A percentile compares a stretch with the other conserved stretches of the same genome.
These are phyloP conservation scores for Anthracocystis setariae DNA, from an alignment of 1,284 basidiomycete species.

Conservation along the genomic window DNA sequence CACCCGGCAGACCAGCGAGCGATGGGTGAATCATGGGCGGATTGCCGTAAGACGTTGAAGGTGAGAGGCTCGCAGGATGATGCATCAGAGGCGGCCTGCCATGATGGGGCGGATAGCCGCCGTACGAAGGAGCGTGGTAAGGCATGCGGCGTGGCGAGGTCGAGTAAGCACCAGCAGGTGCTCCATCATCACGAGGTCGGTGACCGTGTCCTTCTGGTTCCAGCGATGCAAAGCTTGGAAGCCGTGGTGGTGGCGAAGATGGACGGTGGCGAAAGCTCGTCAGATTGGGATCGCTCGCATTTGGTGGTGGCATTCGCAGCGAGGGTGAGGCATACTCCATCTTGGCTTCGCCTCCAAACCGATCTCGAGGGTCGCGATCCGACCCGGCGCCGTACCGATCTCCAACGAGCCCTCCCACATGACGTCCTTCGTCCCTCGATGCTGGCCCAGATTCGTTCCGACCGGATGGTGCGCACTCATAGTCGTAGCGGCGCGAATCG, in stretches of 20 bases:
- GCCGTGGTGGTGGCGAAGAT: slow-evolving; percentile 34
- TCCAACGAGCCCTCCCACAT: slow-evolving; percentile 27
- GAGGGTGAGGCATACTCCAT: slow-evolving; percentile 30
- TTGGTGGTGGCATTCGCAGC: slow-evolving; percentile 40
- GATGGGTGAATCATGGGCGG: slow-evolving; percentile 58
- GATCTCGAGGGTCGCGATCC: slow-evolving; percentile 28
- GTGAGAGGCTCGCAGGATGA: slow-evolving; percentile 33
- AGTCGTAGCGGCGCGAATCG: slow-evolving; percentile 23
- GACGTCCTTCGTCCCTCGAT: slow-evolving; percentile 29
- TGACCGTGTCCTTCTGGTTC: slow-evolving; percentile 26
- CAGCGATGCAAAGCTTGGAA: slow-evolving; percentile 42
- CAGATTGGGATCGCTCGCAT: slow-evolving; percentile 11
- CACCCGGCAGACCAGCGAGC: slow-evolving; percentile 53
- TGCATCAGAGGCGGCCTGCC: slow-evolving; percentile 34
- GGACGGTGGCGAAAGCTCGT: slow-evolving; percentile 23
- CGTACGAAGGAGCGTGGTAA: slow-evolving; percentile 26
- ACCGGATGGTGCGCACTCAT: slow-evolving; percentile 14
- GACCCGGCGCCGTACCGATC: slow-evolving; percentile 22
- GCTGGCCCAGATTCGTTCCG: slow-evolving; percentile 21
- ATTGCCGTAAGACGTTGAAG: slow-evolving; percentile 45
- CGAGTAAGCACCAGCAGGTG: slow-evolving; percentile 14
- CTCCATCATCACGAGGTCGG: slow-evolving; percentile 24
- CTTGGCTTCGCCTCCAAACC: slow-evolving; percentile 15
- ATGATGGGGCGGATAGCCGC: slow-evolving; percentile 21
- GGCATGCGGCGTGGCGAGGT: slow-evolving; percentile 33